These are phyloP conservation scores for Carex cristatella DNA, from an alignment of 176 grass and related monocot species.

Conservation along the genomic window DNA sequence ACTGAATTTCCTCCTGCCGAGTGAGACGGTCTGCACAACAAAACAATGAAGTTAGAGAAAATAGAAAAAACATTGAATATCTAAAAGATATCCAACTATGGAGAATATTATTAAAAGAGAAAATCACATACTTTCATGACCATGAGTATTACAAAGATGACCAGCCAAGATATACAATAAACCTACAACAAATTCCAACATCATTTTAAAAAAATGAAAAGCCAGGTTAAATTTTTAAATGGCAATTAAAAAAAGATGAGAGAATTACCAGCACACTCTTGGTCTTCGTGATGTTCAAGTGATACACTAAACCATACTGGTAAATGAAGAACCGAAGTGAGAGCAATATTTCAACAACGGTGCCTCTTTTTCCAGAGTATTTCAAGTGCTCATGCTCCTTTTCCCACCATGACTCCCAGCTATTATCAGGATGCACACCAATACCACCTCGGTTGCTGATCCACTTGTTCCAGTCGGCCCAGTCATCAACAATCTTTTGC, in stretches of 20 bases:
- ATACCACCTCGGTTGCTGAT: constrained; percentile 91
- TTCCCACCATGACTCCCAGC: constrained; percentile 99
- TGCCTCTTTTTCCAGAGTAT: constrained; percentile 80
- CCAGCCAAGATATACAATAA: constrained; percentile 83
- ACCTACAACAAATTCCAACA: constrained; percentile 44
- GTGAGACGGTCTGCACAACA: constrained; percentile 58
- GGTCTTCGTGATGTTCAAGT: constrained; percentile 74
- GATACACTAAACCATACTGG: constrained; percentile 96
- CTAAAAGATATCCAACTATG: not conserved
- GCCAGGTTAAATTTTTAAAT: not conserved
- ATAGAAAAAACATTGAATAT: not conserved
- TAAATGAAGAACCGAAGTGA: constrained; percentile 90
- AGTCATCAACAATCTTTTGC: constrained; percentile 99
- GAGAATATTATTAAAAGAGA: not conserved
- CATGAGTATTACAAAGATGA: constrained; percentile 69
- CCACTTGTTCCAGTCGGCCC: constrained; percentile 99
- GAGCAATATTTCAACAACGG: constrained; percentile 72
- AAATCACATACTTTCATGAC: constrained; percentile 67
- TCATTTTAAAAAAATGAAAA: not conserved
- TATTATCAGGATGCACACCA: constrained; percentile 71
- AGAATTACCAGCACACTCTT: constrained; percentile 73
- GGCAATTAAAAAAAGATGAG: not conserved
- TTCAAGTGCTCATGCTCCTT: constrained; percentile 88
- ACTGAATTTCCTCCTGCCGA: constrained; percentile 76
- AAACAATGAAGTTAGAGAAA: constrained; percentile 11